Evolutionary conservation across 1,139 yeast species (phyloP).

Genomic region (Diutina sp.): DNA sequence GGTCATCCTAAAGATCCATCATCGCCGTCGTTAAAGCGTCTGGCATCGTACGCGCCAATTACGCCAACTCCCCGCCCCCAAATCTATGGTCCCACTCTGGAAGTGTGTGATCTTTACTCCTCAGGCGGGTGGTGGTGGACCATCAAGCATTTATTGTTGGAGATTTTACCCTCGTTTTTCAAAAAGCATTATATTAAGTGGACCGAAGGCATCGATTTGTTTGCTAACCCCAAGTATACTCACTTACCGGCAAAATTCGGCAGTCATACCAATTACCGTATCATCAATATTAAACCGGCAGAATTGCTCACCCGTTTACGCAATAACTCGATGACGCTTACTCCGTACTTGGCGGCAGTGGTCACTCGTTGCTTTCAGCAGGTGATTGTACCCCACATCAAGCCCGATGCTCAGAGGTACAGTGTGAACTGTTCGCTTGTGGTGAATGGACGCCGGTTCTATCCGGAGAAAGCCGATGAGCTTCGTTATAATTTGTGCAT

Average conservation of each 20-base stretch:
- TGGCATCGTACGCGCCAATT: neutral
- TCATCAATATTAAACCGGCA: neutral
- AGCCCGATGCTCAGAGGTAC: neutral
- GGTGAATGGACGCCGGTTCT: slow-evolving; percentile 1
- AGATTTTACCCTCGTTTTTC: neutral
- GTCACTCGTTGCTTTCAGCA: neutral
- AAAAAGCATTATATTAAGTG: neutral
- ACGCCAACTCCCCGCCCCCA: neutral
- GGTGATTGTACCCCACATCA: neutral
- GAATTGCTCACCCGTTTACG: neutral
- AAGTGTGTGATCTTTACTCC: neutral
- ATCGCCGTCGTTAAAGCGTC: neutral
- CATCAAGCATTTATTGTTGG: neutral
- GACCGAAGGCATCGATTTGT: neutral
- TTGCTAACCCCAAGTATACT: neutral
- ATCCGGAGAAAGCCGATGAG: neutral
- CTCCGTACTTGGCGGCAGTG: neutral
- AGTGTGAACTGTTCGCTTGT: neutral
- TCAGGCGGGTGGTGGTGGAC: neutral
- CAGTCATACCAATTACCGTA: neutral
- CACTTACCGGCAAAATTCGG: neutral
- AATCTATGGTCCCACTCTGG: neutral
- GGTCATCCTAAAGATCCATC: neutral
- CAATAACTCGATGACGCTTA: neutral
- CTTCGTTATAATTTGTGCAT: neutral